Evolutionary conservation across 2,329 filamentous ascomycete species (phyloP).

Genomic region (Beauveria caledonica): DNA sequence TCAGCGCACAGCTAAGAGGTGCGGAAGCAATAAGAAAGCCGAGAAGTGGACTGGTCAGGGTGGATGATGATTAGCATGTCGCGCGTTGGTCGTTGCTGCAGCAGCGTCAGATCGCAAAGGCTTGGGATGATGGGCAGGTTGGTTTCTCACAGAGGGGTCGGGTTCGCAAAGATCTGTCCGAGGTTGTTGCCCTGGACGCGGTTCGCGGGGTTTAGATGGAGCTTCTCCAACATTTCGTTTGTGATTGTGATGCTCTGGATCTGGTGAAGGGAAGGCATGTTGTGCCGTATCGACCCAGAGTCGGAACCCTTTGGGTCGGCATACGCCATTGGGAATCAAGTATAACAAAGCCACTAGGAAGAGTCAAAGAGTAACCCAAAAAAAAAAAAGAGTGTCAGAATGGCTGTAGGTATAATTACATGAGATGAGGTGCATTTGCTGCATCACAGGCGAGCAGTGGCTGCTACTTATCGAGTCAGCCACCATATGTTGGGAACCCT

Average conservation of each 20-base stretch:
- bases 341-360: not conserved
- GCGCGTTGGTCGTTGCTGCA: not conserved
- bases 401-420: too few relatives aligned
- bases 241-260: not conserved
- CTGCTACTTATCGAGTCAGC: too few relatives aligned
- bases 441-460: too few relatives aligned
- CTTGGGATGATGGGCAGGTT: too few relatives aligned
- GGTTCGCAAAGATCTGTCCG: not conserved
- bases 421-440: too few relatives aligned
- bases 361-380: too few relatives aligned
- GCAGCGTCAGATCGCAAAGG: not conserved
- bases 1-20: conserved; percentile 26
- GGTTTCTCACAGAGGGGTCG: not conserved
- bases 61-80: not conserved
- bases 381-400: not conserved
- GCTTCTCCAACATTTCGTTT: not conserved
- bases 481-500: too few relatives aligned
- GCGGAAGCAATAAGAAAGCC: not conserved
- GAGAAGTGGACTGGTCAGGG: not conserved
- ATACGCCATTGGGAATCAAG: not conserved
- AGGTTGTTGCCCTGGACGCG: not conserved
- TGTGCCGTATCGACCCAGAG: not conserved
- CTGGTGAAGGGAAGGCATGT: not conserved
- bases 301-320: not conserved
- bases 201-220: not conserved